Percentiles rank a stretch among this genome's conserved stretches.
phyloP scores from a whole-genome alignment of 2,329 filamentous ascomycete genomes.

The Apiospora hydei region DNA sequence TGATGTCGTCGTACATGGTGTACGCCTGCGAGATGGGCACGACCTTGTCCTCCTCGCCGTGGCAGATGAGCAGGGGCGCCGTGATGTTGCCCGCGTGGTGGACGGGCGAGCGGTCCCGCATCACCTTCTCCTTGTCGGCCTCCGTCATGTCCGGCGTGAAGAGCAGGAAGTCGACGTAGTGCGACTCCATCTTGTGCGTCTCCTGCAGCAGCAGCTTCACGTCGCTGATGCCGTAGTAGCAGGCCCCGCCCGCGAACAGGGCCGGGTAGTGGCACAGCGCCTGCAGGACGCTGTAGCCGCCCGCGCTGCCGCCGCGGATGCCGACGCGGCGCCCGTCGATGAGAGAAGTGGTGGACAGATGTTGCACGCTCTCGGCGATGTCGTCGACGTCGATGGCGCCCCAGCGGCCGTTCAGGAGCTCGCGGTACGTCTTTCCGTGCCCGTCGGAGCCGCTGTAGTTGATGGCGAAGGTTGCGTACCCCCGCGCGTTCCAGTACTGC shows the following conservation, averaged over 20 bases:
- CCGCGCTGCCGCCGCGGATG: conserved; percentile 58
- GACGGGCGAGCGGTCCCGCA: conserved; percentile 56
- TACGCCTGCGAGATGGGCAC: conserved; percentile 65
- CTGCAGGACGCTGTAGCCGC: conserved; percentile 61
- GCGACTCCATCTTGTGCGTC: conserved; percentile 64
- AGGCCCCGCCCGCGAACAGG: conserved; percentile 57
- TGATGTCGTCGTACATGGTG: conserved; percentile 57
- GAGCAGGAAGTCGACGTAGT: conserved; percentile 56
- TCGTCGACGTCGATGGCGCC: conserved; percentile 60
- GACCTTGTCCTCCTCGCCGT: conserved; percentile 62
- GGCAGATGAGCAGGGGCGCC: conserved; percentile 61
- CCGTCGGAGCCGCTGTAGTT: conserved; percentile 62
- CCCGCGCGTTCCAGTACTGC: conserved; percentile 62
- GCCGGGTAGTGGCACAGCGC: conserved; percentile 53
- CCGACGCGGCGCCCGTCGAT: conserved; percentile 50
- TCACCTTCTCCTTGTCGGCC: conserved; percentile 50
- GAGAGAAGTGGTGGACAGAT: conserved; percentile 47
- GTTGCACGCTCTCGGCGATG: conserved; percentile 52
- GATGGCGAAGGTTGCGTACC: conserved; percentile 57
- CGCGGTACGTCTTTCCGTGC: conserved; percentile 58
- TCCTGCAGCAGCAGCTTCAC: conserved; percentile 52
- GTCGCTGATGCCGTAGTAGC: conserved; percentile 59
- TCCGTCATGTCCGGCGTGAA: conserved; percentile 44
- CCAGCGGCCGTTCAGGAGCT: conserved; percentile 57
- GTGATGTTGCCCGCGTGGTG: conserved; percentile 55